Evolutionary conservation across 345 rosid species (phyloP).

Genomic region (Erucastrum elatum): DNA sequence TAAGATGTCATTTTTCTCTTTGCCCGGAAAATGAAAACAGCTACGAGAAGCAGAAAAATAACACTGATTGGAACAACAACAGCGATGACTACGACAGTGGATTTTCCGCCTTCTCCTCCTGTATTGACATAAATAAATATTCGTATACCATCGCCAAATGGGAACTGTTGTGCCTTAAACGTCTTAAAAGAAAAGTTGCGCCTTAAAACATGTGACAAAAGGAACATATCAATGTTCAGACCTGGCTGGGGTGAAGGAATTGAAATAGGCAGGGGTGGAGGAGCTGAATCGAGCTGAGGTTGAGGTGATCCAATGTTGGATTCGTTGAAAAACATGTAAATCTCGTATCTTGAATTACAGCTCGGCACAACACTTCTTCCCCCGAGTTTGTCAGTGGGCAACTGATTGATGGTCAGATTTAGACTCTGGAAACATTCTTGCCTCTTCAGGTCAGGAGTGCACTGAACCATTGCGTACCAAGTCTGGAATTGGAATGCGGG

Average conservation of each 20-base stretch:
- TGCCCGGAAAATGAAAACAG: constrained; percentile 21
- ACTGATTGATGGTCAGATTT: not conserved
- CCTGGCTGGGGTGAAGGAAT: not conserved
- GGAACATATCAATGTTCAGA: not conserved
- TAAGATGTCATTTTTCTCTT: constrained; percentile 26
- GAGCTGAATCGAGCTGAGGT: not conserved
- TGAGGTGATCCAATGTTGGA: not conserved
- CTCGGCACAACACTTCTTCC: constrained; percentile 19
- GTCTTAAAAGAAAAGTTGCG: not conserved
- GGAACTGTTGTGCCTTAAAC: not conserved
- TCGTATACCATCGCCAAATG: too few relatives aligned
- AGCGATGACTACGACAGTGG: constrained; percentile 32
- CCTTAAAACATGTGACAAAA: not conserved
- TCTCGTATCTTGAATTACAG: not conserved
- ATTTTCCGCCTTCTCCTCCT: constrained; percentile 25
- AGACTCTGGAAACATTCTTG: constrained; percentile 32
- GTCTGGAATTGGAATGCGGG: not conserved
- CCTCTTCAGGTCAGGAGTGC: constrained; percentile 41
- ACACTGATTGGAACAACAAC: constrained; percentile 35
- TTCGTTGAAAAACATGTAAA: not conserved
- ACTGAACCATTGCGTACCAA: constrained; percentile 46
- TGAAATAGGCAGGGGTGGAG: not conserved
- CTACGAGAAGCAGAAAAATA: constrained; percentile 14
- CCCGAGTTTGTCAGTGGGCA: constrained; percentile 26
- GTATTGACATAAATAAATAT: not conserved